Evolutionary conservation across 2,329 filamentous ascomycete species (phyloP).

Genomic region (Beauveria sp.): DNA sequence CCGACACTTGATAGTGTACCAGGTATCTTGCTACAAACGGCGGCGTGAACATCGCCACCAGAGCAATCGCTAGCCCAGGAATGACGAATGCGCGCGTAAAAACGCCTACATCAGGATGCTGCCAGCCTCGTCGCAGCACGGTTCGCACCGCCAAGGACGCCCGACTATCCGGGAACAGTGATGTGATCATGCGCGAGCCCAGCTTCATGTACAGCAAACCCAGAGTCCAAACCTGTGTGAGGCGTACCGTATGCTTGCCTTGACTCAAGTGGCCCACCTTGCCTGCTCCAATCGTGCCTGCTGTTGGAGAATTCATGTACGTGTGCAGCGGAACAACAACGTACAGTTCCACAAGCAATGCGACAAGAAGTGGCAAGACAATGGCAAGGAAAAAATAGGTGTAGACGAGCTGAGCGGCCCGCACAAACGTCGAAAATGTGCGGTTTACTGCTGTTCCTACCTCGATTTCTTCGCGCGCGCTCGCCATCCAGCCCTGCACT

Average conservation of each 20-base stretch:
- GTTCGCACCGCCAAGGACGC: conserved; percentile 67
- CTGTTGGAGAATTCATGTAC: conserved; percentile 47
- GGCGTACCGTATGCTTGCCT: conserved; percentile 62
- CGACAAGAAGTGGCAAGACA: conserved; percentile 74
- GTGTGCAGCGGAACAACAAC: conserved; percentile 80
- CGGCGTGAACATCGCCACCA: conserved; percentile 57
- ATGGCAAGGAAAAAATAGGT: conserved; percentile 67
- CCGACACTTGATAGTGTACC: conserved; percentile 20
- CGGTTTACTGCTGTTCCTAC: conserved; percentile 18
- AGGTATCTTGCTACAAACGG: conserved; percentile 43
- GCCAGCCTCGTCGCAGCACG: conserved; percentile 66
- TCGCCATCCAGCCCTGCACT: conserved; percentile 23
- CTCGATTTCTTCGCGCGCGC: conserved; percentile 17
- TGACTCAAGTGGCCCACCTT: conserved; percentile 16
- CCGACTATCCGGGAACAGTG: conserved; percentile 61
- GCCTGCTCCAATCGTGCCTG: conserved; percentile 21
- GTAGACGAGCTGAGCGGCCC: conserved; percentile 53
- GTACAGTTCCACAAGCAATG: conserved; percentile 79
- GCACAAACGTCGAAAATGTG: conserved; percentile 22
- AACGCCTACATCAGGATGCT: conserved; percentile 69
- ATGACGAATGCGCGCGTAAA: conserved; percentile 84
- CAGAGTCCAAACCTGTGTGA: conserved; percentile 91
- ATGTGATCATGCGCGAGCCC: conserved; percentile 58
- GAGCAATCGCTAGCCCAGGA: conserved; percentile 58
- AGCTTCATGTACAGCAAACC: conserved; percentile 87